A percentile compares a stretch with the other conserved stretches of the same genome.
Evolutionary conservation across 2,329 filamentous ascomycete species (phyloP).

Genomic region (Microcyclosporella mali): DNA sequence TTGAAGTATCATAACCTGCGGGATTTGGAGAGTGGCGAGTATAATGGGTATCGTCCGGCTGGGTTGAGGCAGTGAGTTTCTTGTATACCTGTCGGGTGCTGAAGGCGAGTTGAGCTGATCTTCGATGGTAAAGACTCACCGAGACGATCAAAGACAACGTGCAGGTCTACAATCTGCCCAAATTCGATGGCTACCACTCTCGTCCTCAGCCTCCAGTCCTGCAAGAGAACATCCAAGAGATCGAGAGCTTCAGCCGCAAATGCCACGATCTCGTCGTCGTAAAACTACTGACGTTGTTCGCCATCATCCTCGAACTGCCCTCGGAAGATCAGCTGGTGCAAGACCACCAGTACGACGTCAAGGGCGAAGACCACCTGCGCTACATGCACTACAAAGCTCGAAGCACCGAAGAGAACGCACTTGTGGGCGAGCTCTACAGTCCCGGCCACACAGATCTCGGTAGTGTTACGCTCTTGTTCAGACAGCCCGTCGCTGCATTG

Average conservation of each 20-base stretch:
- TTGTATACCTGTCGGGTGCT: not conserved
- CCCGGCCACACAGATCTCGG: slow-evolving; percentile 40
- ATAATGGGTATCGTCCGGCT: slow-evolving; percentile 23
- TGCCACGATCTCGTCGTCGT: slow-evolving; percentile 51
- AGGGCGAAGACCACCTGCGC: slow-evolving; percentile 55
- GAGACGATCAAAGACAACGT: slow-evolving; percentile 43
- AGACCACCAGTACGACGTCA: slow-evolving; percentile 53
- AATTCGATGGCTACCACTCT: slow-evolving; percentile 34
- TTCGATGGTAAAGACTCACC: slow-evolving; percentile 6
- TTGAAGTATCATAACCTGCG: slow-evolving; percentile 43
- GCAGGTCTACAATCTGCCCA: slow-evolving; percentile 56
- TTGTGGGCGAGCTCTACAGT: slow-evolving; percentile 17
- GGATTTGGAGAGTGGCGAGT: slow-evolving; percentile 21
- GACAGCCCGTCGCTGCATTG: slow-evolving; percentile 37
- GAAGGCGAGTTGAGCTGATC: no score
- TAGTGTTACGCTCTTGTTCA: slow-evolving; percentile 37
- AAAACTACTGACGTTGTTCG: slow-evolving; percentile 54
- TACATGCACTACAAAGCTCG: slow-evolving; percentile 26
- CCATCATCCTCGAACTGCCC: slow-evolving; percentile 54
- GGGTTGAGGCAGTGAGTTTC: slow-evolving; percentile 11
- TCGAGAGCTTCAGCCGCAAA: slow-evolving; percentile 48
- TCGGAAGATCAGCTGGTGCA: slow-evolving; percentile 52
- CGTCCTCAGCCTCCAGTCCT: slow-evolving; percentile 30
- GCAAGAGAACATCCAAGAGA: slow-evolving; percentile 46
- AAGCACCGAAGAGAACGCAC: slow-evolving; percentile 14